Evolutionary conservation across 345 rosid genomes (phyloP).

Genomic region (Euclidium syriacum): DNA sequence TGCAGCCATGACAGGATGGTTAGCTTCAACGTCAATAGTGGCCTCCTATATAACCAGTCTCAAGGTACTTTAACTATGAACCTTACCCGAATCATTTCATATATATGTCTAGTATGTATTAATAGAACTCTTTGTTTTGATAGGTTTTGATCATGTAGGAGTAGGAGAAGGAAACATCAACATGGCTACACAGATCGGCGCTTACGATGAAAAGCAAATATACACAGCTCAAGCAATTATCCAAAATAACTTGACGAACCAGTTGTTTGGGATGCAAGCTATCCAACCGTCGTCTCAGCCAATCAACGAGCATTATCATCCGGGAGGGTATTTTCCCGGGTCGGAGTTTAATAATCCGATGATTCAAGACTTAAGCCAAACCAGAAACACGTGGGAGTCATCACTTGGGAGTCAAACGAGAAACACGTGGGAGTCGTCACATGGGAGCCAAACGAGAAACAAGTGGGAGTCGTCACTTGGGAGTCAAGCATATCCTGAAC

Average conservation of each 20-base stretch:
- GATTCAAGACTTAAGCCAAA: neutral
- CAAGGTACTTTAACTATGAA: neutral
- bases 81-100: neutral
- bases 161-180: neutral
- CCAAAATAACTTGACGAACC: neutral
- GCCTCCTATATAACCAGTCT: neutral
- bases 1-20: too few species aligned
- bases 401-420: neutral
- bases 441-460: too few species aligned
- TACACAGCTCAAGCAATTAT: constrained; percentile 5
- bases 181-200: neutral
- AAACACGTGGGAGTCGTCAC: neutral
- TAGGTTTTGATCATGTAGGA: neutral
- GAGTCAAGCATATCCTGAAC: neutral
- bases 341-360: neutral
- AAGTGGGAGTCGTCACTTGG: too few species aligned
- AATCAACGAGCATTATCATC: neutral
- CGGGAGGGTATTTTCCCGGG: neutral
- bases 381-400: neutral
- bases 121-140: neutral
- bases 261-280: neutral
- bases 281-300: neutral
- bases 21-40: neutral
- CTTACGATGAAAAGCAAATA: neutral
- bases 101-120: neutral